Percentiles rank a stretch among this genome's conserved stretches.
Conservation (phyloP, 179 eudicot species). For the Beta corolliflora region DNA sequence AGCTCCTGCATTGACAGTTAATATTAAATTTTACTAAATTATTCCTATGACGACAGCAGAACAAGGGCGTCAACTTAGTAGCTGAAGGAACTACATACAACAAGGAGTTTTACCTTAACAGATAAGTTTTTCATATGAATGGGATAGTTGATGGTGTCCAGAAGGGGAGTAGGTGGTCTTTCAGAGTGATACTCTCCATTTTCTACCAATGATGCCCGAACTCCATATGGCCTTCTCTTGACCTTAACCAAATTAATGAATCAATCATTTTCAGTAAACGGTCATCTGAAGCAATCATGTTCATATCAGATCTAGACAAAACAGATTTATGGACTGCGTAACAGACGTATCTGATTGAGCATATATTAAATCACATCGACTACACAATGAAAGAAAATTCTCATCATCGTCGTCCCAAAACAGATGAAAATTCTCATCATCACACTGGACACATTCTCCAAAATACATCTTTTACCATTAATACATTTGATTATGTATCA, state of each 20-base stretch:
- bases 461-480: not conserved
- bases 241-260: slow-evolving; percentile 41
- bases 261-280: not conserved
- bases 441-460: no score
- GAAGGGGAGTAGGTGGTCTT: slow-evolving; percentile 90
- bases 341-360: no score
- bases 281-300: not conserved
- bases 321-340: not conserved
- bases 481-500: no score
- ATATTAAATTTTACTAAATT: not conserved
- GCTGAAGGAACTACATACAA: not conserved
- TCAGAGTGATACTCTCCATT: slow-evolving; percentile 81
- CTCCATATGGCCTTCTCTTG: slow-evolving; percentile 58
- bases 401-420: no score
- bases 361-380: no score
- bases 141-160: slow-evolving; percentile 94
- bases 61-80: not conserved
- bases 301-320: not conserved
- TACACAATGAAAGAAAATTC: no score
- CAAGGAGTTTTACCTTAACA: slow-evolving; percentile 49
- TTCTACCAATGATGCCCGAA: slow-evolving; percentile 72
- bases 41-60: not conserved
- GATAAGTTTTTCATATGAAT: slow-evolving; percentile 97
- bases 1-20: slow-evolving; percentile 59
- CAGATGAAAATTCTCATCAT: no score